Conservation (phyloP, 192 early-diverging fungal species). For the Thoreauomyces humboldtii region DNA sequence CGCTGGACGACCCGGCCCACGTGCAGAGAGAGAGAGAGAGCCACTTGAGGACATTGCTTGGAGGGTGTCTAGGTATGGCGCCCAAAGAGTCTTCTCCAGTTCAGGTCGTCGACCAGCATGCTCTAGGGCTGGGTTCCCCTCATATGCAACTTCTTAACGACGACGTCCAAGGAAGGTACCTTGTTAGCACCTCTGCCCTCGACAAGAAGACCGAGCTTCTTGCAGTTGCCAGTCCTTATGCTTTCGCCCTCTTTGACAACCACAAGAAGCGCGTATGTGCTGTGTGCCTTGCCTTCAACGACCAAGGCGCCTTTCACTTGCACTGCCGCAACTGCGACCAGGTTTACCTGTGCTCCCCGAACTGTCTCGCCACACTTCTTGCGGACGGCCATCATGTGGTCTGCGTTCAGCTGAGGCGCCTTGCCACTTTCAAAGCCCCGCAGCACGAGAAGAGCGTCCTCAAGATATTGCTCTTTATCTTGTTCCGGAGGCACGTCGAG, state of each 20-base stretch:
- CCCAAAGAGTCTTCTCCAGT: too few relatives aligned
- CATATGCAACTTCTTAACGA: constrained; percentile 11
- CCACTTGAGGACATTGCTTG: too few relatives aligned
- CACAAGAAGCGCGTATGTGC: constrained; percentile 62
- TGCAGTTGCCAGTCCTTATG: constrained; percentile 14
- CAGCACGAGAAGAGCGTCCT: constrained; percentile 64
- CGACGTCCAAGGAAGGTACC: constrained; percentile 16
- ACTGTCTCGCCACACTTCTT: constrained; percentile 39
- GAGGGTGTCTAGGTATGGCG: too few relatives aligned
- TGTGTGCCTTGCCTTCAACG: constrained; percentile 55
- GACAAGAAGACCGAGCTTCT: constrained; percentile 12
- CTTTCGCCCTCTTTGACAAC: constrained; percentile 52
- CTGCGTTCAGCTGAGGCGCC: constrained; percentile 50
- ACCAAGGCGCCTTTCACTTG: constrained; percentile 37
- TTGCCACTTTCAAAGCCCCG: constrained; percentile 60
- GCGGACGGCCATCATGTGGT: constrained; percentile 39
- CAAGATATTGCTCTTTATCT: constrained; percentile 47
- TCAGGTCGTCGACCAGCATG: too few relatives aligned
- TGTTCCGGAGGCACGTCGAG: constrained; percentile 6
- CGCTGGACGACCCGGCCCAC: too few relatives aligned
- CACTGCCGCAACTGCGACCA: constrained; percentile 62
- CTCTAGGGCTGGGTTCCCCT: too few relatives aligned
- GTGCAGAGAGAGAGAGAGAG: too few relatives aligned
- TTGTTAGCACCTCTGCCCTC: constrained; percentile 8
- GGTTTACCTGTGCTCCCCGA: constrained; percentile 46